These are phyloP conservation scores for Aspergillus awamori DNA, from an alignment of 2,329 filamentous ascomycete genomes.

Conservation along the genomic window DNA sequence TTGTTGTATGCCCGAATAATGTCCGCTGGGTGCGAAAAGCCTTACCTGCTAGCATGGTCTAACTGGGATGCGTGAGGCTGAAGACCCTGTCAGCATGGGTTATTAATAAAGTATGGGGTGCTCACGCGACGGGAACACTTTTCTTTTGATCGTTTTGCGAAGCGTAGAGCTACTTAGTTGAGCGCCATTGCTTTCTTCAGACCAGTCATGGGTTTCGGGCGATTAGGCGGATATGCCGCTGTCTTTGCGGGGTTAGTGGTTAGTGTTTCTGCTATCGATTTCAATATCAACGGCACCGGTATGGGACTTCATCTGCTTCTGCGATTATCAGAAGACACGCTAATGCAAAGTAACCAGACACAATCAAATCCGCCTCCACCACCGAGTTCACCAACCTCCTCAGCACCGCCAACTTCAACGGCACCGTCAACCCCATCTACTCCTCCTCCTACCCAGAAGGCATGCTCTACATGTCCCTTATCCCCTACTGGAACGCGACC, in stretches of 20 bases:
- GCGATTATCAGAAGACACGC: not conserved
- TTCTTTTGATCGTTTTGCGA: too few species aligned
- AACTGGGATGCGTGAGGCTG: not conserved
- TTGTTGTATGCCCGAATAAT: too few species aligned
- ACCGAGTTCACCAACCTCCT: not conserved
- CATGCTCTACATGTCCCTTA: not conserved
- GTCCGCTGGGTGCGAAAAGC: not conserved
- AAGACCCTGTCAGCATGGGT: not conserved
- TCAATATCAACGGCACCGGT: not conserved
- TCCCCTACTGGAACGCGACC: not conserved
- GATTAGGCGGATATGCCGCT: not conserved
- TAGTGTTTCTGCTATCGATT: not conserved
- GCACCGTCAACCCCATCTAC: not conserved
- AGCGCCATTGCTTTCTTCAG: too few species aligned
- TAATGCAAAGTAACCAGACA: not conserved
- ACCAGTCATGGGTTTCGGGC: not conserved
- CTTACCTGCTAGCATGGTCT: not conserved
- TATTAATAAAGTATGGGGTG: too few species aligned
- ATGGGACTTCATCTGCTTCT: not conserved
- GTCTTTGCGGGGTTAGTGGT: not conserved
- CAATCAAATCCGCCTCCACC: not conserved
- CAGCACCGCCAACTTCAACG: not conserved
- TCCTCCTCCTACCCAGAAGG: not conserved
- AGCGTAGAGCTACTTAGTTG: too few species aligned
- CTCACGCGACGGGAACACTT: too few species aligned